A percentile compares a stretch with the other conserved stretches of the same genome.
These are phyloP conservation scores for Toxoplasma gondii DNA, from an alignment of 169 alveolate species.

Conservation along the genomic window DNA sequence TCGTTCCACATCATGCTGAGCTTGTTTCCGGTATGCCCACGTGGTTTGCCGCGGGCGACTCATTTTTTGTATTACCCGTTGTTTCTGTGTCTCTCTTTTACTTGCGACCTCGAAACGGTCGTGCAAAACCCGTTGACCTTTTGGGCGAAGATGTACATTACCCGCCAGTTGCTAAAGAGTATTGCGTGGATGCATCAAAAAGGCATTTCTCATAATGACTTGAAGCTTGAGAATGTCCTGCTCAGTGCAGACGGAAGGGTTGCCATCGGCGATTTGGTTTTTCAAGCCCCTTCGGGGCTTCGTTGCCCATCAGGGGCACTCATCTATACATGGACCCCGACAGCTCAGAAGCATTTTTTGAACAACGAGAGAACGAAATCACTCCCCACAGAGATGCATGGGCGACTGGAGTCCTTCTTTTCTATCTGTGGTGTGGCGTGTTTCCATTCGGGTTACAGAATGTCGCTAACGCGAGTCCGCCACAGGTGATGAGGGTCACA, in stretches of 20 bases:
- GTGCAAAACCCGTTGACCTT: background rate
- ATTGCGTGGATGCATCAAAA: conserved; percentile 1
- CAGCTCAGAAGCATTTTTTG: background rate
- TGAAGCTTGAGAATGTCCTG: conserved; percentile 62
- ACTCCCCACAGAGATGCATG: background rate
- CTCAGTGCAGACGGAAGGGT: conserved; percentile 67
- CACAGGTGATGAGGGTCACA: no score
- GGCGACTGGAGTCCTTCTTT: background rate
- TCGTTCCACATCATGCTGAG: background rate
- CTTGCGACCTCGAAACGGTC: background rate
- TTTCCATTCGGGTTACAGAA: background rate
- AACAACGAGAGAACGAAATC: background rate
- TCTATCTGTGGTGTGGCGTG: background rate
- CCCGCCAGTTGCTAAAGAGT: background rate
- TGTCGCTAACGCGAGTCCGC: no score
- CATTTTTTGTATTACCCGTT: background rate
- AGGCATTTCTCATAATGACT: conserved; percentile 62
- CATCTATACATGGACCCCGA: background rate
- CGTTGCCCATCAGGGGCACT: background rate
- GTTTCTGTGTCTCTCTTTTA: background rate
- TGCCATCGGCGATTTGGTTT: conserved; percentile 62
- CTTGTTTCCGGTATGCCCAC: background rate
- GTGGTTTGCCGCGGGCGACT: background rate
- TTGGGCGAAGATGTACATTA: background rate
- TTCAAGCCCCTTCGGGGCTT: conserved; percentile 52